Conservation (phyloP, 2,329 filamentous ascomycete species). For the Curvularia verruculosa region DNA sequence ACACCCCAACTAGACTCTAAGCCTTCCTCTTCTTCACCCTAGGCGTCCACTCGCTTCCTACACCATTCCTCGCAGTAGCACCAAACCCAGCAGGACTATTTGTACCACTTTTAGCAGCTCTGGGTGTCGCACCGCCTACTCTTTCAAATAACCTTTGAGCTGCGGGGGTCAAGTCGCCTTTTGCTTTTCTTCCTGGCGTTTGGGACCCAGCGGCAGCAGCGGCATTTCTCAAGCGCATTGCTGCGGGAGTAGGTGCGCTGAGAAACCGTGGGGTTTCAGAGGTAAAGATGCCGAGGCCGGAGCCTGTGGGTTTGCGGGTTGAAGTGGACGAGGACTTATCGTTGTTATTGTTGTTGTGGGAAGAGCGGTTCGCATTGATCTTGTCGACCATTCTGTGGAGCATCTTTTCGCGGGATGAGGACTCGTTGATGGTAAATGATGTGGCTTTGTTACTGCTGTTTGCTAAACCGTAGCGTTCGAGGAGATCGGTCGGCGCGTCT, state of each 20-base stretch:
- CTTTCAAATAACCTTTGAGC: constrained; percentile 60
- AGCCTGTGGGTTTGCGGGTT: constrained; percentile 13
- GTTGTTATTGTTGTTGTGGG: neutral
- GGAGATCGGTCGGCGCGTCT: constrained; percentile 47
- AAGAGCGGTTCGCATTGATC: constrained; percentile 26
- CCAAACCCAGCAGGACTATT: constrained; percentile 24
- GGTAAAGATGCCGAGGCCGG: constrained; percentile 37
- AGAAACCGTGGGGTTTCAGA: constrained; percentile 66
- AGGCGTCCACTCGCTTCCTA: constrained; percentile 38
- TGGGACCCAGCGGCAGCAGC: constrained; percentile 55
- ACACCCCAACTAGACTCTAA: neutral
- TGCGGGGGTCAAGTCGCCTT: constrained; percentile 71
- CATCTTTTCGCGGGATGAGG: constrained; percentile 76
- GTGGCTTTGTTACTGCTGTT: constrained; percentile 16
- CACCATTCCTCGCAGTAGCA: constrained; percentile 2
- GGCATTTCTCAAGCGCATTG: constrained; percentile 42
- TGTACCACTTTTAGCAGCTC: constrained; percentile 10
- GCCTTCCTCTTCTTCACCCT: constrained; percentile 21
- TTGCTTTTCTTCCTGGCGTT: constrained; percentile 53
- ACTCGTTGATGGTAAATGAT: constrained; percentile 76
- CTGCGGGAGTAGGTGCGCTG: constrained; percentile 71
- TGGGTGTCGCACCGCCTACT: constrained; percentile 47
- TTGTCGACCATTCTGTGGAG: constrained; percentile 70
- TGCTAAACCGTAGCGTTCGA: constrained; percentile 54
- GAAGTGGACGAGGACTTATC: neutral